These are phyloP conservation scores for Plectosphaerella cucumerina DNA, from an alignment of 2,329 filamentous ascomycete species.

Conservation along the genomic window DNA sequence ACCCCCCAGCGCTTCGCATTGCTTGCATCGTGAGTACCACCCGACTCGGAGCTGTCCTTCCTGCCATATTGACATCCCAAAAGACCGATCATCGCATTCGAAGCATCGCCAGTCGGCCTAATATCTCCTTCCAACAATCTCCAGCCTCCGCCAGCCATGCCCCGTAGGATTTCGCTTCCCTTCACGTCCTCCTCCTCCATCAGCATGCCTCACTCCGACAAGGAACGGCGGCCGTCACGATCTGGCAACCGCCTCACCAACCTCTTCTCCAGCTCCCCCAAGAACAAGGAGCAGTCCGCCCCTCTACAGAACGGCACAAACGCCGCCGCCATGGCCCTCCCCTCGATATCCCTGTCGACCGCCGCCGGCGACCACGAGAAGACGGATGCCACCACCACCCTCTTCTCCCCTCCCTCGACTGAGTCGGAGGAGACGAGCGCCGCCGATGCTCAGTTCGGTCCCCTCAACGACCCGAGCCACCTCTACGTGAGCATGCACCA, in stretches of 20 bases:
- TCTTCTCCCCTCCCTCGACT: constrained; percentile 83
- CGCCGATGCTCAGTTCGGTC: constrained; percentile 87
- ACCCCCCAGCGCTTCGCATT: neutral
- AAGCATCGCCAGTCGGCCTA: constrained; percentile 7
- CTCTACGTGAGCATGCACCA: constrained; percentile 86
- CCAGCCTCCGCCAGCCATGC: constrained; percentile 40
- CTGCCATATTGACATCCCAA: neutral
- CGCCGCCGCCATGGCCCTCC: constrained; percentile 71
- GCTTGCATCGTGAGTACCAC: no score
- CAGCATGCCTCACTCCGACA: constrained; percentile 40
- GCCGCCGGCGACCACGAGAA: constrained; percentile 69
- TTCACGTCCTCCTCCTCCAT: constrained; percentile 46
- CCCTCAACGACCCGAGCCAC: constrained; percentile 74
- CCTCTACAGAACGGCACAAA: constrained; percentile 63
- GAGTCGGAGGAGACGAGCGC: constrained; percentile 73
- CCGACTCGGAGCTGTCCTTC: neutral
- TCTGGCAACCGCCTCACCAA: constrained; percentile 69
- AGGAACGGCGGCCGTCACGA: constrained; percentile 52
- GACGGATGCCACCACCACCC: constrained; percentile 69
- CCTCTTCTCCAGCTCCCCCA: constrained; percentile 73
- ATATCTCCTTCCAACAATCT: constrained; percentile 8
- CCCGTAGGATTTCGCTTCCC: constrained; percentile 54
- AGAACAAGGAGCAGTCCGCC: constrained; percentile 65
- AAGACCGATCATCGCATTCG: neutral
- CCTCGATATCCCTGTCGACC: constrained; percentile 87